Base-by-base conservation (phyloP, 2,329 filamentous ascomycete genomes). In the Pyrenochaeta sp. region DNA sequence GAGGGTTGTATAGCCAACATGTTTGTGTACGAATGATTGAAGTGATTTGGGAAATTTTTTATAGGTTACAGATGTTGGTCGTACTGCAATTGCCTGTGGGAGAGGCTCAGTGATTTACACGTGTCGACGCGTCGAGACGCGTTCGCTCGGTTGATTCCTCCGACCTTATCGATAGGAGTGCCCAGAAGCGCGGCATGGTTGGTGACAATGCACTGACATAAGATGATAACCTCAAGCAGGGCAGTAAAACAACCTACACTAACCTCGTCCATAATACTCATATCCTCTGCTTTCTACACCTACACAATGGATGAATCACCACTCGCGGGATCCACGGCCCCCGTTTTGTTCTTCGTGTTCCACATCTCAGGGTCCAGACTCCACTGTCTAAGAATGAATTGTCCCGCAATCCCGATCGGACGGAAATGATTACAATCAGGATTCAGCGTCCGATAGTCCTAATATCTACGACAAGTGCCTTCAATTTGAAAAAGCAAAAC, bases 1-100 rank as follows among this genome's bases (percentile, higher is more conserved):
- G 64, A 35, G 35, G 63, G 35, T 21, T 72, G 66, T 26, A 80
- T 71, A 29, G 77, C 64, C 18, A 80, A 68, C 77, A 80, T 81
- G 30, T 22, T 51, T 18, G 24, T n/a, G 9, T 17, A 7, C 13
- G n/a, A 13, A 7, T 3, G 1, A 15, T 6, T n/a, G 8, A n/a
- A 10, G 10, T 8, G 15, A 14, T 19, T 9, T n/a, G 14, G 24
- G 14, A 6, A 9, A 28, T 28, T 28, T n/a, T 13, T 4, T 28
- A 15, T 14, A 7, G 4, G 7, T 34, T 19, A 19, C 20, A 21
- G 19, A 7, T 21, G 10, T 11, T 7, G 21, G 7, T 27, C n/a
- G 14, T 9, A 11, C 13, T 36, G 22, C 23, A 28, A 26, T 23
- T 19, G 18, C n/a, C 14, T 36, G 36, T 40, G 41, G 34, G 20